These are phyloP conservation scores for Pyrenula massariospora DNA, from an alignment of 495 filamentous ascomycete genomes.

Conservation along the genomic window DNA sequence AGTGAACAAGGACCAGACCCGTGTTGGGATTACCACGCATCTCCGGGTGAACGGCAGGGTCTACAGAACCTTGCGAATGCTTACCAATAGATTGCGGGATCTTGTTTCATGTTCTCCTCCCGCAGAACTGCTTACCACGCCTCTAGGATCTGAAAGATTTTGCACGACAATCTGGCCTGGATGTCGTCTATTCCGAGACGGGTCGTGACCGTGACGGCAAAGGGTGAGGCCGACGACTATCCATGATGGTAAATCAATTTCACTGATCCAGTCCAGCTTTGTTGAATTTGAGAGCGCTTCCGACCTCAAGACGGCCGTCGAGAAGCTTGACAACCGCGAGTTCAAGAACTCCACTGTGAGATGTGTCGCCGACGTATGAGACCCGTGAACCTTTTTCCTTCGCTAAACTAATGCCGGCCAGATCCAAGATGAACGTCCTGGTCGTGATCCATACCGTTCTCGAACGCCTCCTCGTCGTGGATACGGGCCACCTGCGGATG, in stretches of 20 bases:
- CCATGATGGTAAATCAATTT: no score
- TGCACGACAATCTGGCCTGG: constrained; percentile 87
- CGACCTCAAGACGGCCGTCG: constrained; percentile 80
- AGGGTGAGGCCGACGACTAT: constrained; percentile 57
- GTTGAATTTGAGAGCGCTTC: constrained; percentile 92
- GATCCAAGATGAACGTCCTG: constrained; percentile 57
- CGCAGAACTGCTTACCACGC: constrained; percentile 25
- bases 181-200: constrained; percentile 97
- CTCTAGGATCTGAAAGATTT: constrained; percentile 97
- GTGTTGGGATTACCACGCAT: no score
- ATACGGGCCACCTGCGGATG: constrained; percentile 51
- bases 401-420: constrained; percentile 36
- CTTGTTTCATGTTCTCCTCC: neutral
- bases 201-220: constrained; percentile 83
- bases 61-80: no score
- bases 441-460: constrained; percentile 56
- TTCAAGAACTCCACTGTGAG: constrained; percentile 80
- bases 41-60: no score
- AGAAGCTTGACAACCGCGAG: constrained; percentile 82
- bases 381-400: constrained; percentile 2
- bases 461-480: constrained; percentile 66
- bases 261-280: constrained; percentile 48
- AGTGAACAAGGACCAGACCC: neutral
- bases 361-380: constrained; percentile 74
- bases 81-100: no score